A percentile compares a stretch with the other conserved stretches of the same genome.
These are phyloP conservation scores for Canna indica DNA, from an alignment of 176 grass and related monocot genomes.

Conservation along the genomic window DNA sequence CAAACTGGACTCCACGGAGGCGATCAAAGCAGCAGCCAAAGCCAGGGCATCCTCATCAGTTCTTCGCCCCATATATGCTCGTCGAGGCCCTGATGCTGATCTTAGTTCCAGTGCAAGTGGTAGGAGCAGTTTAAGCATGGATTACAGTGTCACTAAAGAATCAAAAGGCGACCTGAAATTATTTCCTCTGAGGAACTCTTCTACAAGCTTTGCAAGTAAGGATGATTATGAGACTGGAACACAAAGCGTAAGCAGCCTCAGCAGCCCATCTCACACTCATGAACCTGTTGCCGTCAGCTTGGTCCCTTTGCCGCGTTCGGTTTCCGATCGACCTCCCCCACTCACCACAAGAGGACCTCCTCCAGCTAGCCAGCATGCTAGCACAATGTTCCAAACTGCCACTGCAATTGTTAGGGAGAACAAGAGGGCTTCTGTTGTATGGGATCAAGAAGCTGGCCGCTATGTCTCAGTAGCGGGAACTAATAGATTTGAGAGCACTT, in stretches of 20 bases:
- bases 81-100: constrained; percentile 43
- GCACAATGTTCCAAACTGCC: constrained; percentile 81
- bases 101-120: constrained; percentile 56
- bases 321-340: constrained; percentile 25
- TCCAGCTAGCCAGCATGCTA: constrained; percentile 42
- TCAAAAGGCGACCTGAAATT: constrained; percentile 47
- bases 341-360: constrained; percentile 24
- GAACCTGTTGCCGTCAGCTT: constrained; percentile 28
- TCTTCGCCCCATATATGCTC: constrained; percentile 61
- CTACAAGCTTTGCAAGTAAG: constrained; percentile 59
- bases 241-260: constrained; percentile 69
- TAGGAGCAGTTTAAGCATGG: constrained; percentile 56
- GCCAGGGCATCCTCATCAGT: constrained; percentile 89
- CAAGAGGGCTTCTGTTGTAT: constrained; percentile 66
- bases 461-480: constrained; percentile 57
- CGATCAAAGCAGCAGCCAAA: constrained; percentile 87
- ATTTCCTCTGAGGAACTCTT: constrained; percentile 54
- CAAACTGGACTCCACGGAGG: constrained; percentile 75
- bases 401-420: constrained; percentile 58
- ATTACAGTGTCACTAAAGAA: constrained; percentile 53
- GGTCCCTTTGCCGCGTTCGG: constrained; percentile 30
- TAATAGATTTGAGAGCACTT: constrained; percentile 32
- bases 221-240: constrained; percentile 73
- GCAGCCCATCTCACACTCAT: constrained; percentile 58
- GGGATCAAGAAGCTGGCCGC: constrained; percentile 96